Evolutionary conservation across 1,284 basidiomycete species (phyloP), one percentile per base, ranked within the genome.

Genomic region (Cronartium quercuum): DNA sequence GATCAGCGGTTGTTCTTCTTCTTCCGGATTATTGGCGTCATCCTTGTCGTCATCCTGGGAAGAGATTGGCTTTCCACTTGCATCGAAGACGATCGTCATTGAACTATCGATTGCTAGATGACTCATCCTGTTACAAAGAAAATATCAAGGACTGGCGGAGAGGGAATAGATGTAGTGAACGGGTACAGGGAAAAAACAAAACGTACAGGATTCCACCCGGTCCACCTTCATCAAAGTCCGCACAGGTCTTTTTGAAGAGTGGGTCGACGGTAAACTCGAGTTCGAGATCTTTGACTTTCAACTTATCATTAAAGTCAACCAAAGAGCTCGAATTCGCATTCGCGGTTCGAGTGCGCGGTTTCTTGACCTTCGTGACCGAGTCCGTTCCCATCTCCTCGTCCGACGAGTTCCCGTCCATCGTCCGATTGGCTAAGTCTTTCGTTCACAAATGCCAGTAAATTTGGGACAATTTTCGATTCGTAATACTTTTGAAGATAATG

Each of bases 191-290:
- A 41, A 34, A 35, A 12, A n/a, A 44, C 18, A 15, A n/a, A 77
- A 47, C 71, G n/a, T 80, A 81, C 44, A 82, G 66, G 18, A 82
- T 76, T 7, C 95, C 95, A 77, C 92, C 90, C 0, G 95, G 95
- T 68, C 95, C 95, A 58, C 95, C 96, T 82, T 98, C 96, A 82
- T 98, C 95, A 81, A 98, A 98, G 81, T 98, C 96, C 24, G 92
- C 96, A 77, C 90, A 94, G 0, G 96, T 98, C 85, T 98, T 98
- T 83, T 89, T 91, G 85, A 98, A 98, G 38, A 98, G 84, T 1
- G 95, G 96, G 81, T 98, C 95, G 51, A 98, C 93, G 60, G 89
- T 90, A 83, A 97, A 97, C 81, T 98, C 96, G 38, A 95, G 86
- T 77, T 96, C 93, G 60, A 92, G 86, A 15, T 76, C 51, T 81